These are phyloP conservation scores for Glutinoglossum americanum DNA, from an alignment of 495 filamentous ascomycete species.

Conservation along the genomic window DNA sequence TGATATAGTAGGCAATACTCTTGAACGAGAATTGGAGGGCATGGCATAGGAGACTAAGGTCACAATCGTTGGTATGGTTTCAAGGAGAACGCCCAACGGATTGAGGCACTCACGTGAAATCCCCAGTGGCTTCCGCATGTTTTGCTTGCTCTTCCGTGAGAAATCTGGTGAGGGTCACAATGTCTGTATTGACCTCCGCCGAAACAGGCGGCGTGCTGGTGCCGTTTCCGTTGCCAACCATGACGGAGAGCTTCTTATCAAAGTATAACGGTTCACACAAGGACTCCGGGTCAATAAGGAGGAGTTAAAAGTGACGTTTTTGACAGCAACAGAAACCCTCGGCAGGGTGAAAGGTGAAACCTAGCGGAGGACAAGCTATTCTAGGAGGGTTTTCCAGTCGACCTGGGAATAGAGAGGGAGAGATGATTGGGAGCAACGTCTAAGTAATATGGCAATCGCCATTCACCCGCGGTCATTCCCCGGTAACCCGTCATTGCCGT, in stretches of 20 bases:
- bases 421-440: not conserved
- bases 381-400: not conserved
- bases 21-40: constrained; percentile 99
- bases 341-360: not conserved
- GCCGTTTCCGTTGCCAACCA: constrained; percentile 20
- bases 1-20: constrained; percentile 98
- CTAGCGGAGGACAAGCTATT: not conserved
- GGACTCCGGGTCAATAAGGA: not conserved
- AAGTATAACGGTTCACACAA: too few species aligned
- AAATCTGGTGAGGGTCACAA: constrained; percentile 85
- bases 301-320: not conserved
- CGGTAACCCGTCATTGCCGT: not conserved
- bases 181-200: constrained; percentile 77
- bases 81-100: not conserved
- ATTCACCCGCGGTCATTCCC: constrained; percentile 1
- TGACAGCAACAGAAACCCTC: not conserved
- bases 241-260: constrained; percentile 7
- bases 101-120: constrained; percentile 62
- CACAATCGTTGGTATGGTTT: not conserved
- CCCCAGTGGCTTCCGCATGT: constrained; percentile 84
- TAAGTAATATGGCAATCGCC: not conserved
- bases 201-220: constrained; percentile 19
- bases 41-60: constrained; percentile 67
- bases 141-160: constrained; percentile 89
- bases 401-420: not conserved